Evolutionary conservation across 768 basidiomycete genomes (phyloP), one percentile per base, ranked within the genome.

Genomic region (Artomyces pyxidatus): DNA sequence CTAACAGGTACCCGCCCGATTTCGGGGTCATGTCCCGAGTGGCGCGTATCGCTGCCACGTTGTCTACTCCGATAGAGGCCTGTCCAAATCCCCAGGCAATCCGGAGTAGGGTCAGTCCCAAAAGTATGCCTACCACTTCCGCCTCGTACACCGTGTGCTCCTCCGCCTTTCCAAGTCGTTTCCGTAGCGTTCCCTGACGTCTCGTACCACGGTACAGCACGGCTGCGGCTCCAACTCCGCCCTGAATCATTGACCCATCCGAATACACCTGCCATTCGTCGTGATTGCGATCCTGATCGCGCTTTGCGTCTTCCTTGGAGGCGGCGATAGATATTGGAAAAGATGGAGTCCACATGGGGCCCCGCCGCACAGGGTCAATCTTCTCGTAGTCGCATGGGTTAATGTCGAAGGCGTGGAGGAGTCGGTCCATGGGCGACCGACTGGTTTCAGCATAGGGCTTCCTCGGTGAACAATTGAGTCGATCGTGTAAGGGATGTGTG

Each of bases 201-300:
- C 6, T 6, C 7, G 16, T 11, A 6, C 19, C 19, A 6, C 26
- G 12, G 21, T 37, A 42, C 0, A 58, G 45, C 0, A 51, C 41
- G 5, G 57, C 55, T 0, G 62, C 60, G 7, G 57, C 60, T 1
- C 59, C 59, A 1, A 64, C 41, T 5, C 44, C 26, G 0, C 42
- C 38, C 3, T 60, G 32, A 11, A 48, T 17, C 1, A 49, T 48
- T 12, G 61, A 63, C 0, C 62, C 55, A 35, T 62, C 57, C 1
- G 57, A 41, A 47, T 52, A 63, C 17, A 62, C 39, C 4, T 40
- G 22, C 2, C 44, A 28, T 1, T 38, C 22, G 0, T 52, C 43
- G 0, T 12, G 37, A 4, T 12, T 25, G 26, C n/a, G 22, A 14
- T 22, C n/a, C 4, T 45, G 19, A 6, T 5, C 28, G 2, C 10